These are phyloP conservation scores for Blastocystis sp. DNA, from an alignment of 352 stramenopile genomes.

Conservation along the genomic window DNA sequence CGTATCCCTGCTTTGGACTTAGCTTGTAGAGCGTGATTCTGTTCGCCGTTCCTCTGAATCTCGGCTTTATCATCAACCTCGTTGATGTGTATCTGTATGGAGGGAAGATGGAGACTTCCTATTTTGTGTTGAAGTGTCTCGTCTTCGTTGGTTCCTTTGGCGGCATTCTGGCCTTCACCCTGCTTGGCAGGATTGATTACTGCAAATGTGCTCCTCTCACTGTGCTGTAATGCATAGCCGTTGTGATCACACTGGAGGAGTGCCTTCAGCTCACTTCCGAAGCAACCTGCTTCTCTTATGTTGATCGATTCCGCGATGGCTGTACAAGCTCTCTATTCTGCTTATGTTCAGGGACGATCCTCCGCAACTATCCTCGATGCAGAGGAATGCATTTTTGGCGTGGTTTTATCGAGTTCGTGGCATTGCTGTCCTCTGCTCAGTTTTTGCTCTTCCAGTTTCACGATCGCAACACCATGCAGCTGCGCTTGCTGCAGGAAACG, in stretches of 20 bases:
- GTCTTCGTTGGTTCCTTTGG: background rate
- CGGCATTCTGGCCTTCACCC: background rate
- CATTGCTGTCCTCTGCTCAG: constrained; percentile 4
- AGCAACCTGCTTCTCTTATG: background rate
- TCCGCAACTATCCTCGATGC: constrained; percentile 5
- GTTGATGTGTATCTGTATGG: constrained; percentile 6
- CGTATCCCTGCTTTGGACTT: background rate
- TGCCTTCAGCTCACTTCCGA: background rate
- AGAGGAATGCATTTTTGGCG: background rate
- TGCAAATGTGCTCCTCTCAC: constrained; percentile 11
- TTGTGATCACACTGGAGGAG: constrained; percentile 8
- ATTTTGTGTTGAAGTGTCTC: background rate
- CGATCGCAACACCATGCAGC: background rate
- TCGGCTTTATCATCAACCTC: background rate
- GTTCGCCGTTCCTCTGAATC: background rate
- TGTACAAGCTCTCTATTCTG: background rate
- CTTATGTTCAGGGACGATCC: background rate
- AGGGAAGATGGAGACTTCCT: background rate
- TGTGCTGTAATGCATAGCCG: background rate
- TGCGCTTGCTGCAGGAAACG: background rate
- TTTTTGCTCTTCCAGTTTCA: constrained; percentile 2
- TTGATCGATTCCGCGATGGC: background rate
- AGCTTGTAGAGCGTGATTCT: background rate
- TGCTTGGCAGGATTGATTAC: background rate
- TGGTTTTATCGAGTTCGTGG: background rate